Evolutionary conservation across 192 early-diverging fungal genomes (phyloP), one percentile per base, ranked within the genome.

Genomic region (Glomus cerebriforme): DNA sequence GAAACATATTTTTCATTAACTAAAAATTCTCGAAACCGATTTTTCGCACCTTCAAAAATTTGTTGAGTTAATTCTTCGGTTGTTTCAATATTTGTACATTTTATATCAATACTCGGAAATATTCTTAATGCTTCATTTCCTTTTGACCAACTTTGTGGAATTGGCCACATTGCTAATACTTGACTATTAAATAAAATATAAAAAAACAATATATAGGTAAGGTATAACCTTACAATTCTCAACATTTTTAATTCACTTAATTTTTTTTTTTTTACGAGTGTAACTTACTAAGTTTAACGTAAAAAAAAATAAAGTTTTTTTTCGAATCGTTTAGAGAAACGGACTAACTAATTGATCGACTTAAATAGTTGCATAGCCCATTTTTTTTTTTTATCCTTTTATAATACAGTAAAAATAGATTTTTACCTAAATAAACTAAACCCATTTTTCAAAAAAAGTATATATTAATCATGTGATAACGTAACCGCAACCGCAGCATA

Each of bases 21-120:
- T 13, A 92, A 84, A 32, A 89, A 81, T 1, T 59, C 58, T 19
- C 71, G 77, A 77, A 91, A 90, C 17, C 90, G 87, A 69, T 83
- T 79, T 24, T 84, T 81, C 1, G 89, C 89, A 9, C 73, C 81
- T 22, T 73, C 32, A 49, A 92, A 81, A 3, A 87, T 84, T 58
- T 75, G 59, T 47, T 63, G 34, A 26, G 59, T 77, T 58, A 39
- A 65, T 12, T 26, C 9, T 27, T 87, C 81, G 45, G 74, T 35
- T 12, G 71, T 73, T 2, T 77, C 59, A 45, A 80, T 79, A 26
- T 77, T 75, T 29, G 69, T 39, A 58, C 81, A 80, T 13, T 75
- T 60, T 29, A 86, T 70, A 34, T 45, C 19, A 26, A 77, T 1
- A 49, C 70, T 65, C 34, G 80, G 49, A 31, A 75, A 75, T 26